Conservation (phyloP, 179 eudicot species). For the Gypsophila paniculata region DNA sequence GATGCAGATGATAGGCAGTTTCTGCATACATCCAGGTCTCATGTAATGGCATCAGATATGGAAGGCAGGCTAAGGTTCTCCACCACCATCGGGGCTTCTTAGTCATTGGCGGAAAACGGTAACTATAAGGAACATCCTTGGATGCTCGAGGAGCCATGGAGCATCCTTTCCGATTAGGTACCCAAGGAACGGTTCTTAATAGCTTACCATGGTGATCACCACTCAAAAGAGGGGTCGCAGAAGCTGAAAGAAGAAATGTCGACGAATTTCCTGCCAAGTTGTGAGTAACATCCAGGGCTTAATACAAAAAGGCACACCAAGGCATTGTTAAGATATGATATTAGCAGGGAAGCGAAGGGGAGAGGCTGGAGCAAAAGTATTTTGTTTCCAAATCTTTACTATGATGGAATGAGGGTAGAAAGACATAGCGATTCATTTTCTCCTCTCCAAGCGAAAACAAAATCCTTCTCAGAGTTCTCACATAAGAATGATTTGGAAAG, state of each 20-base stretch:
- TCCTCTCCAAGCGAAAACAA: too few relatives aligned
- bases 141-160: constrained; percentile 43
- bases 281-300: background rate
- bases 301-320: background rate
- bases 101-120: constrained; percentile 63
- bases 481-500: too few relatives aligned
- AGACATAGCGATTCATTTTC: too few relatives aligned
- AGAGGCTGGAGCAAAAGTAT: background rate
- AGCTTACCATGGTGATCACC: constrained; percentile 43
- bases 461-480: too few relatives aligned
- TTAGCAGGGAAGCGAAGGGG: background rate
- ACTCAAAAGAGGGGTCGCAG: constrained; percentile 39
- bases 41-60: constrained; percentile 77
- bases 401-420: too few relatives aligned
- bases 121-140: constrained; percentile 56
- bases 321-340: too few relatives aligned
- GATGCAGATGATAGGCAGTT: constrained; percentile 76
- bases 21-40: constrained; percentile 86
- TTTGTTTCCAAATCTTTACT: too few relatives aligned
- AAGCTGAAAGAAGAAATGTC: constrained; percentile 36
- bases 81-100: constrained; percentile 76
- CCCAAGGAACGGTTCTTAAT: constrained; percentile 30
- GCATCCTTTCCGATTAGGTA: constrained; percentile 26
- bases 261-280: constrained; percentile 29
- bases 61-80: constrained; percentile 70